A percentile compares a stretch with the other conserved stretches of the same genome.
These are phyloP conservation scores for Penicillium crystallinum DNA, from an alignment of 495 filamentous ascomycete species.

Conservation along the genomic window DNA sequence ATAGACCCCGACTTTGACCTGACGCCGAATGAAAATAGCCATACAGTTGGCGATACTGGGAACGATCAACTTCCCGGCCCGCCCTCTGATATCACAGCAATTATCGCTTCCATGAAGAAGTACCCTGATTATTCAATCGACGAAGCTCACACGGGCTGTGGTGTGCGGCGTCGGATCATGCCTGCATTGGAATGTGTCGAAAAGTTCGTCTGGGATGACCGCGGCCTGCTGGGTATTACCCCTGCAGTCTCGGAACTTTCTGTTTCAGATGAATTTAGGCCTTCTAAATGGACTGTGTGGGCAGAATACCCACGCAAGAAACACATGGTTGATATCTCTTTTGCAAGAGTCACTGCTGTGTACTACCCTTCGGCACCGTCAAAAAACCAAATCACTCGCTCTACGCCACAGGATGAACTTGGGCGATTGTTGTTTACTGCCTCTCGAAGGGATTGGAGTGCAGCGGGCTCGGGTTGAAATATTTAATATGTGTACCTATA, in stretches of 20 bases:
- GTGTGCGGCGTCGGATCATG: conserved; percentile 59
- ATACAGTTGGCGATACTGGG: background rate
- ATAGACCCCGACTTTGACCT: conserved; percentile 35
- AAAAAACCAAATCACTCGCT: conserved; percentile 1
- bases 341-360: conserved; percentile 27
- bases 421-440: conserved; percentile 38
- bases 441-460: conserved; percentile 34
- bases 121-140: conserved; percentile 78
- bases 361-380: conserved; percentile 7
- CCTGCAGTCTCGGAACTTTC: conserved; percentile 31
- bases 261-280: background rate
- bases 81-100: conserved; percentile 40
- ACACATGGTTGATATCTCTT: conserved; percentile 28
- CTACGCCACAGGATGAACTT: conserved; percentile 26
- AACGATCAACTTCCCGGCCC: conserved; percentile 5
- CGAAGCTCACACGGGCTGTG: conserved; percentile 70
- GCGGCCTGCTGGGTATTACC: conserved; percentile 63
- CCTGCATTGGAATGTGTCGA: conserved; percentile 66
- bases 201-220: conserved; percentile 57
- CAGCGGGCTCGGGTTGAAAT: background rate
- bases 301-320: conserved; percentile 12
- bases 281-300: conserved; percentile 23
- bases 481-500: background rate
- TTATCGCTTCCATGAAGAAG: conserved; percentile 53
- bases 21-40: conserved; percentile 16